Evolutionary conservation across 2,329 filamentous ascomycete species (phyloP), one percentile per base, ranked within the genome.

Genomic region (Polytolypa hystricis): DNA sequence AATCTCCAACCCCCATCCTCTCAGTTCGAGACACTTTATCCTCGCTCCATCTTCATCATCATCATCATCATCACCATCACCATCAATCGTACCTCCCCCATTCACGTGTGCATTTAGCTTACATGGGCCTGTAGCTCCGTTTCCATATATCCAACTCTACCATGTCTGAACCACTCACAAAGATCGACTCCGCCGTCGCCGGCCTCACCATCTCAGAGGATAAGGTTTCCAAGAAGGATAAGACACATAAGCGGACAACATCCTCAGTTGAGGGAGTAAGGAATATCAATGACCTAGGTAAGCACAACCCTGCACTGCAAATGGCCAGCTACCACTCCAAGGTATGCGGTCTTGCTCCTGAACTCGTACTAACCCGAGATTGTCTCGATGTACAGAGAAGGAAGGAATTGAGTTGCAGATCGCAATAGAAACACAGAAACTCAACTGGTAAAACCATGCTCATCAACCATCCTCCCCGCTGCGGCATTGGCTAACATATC

Each of bases 181-280:
- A 93, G 71, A 78, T 94, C 68, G 87, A 95, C 65, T 94, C 87
- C 42, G 85, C 84, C 68, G 77, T 93, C 56, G 79, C 85, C 58
- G 84, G 84, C 62, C 64, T 87, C 52, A 73, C 76, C 48, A 72
- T 74, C 52, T 79, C 78, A 41, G 73, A 81, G 21, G 69, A 73
- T 41, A 74, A 79, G 57, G 79, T 85, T 47, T 67, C 69, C 37
- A 37, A 44, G 33, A 43, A 35, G 14, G 54, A 60, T 40, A 60
- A 58, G 44, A 50, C 53, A 19, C 50, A 74, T 59, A 74, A 79
- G 51, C 76, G 85, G 64, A 67, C 70, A 44, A 86, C 84, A 60
- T 89, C 84, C 38, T 75, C 71, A 5, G 16, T 8, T 4, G 54
- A 79, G 43, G 84, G 81, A 49, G 77, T 89, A 40, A 77, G 71